Conservation (phyloP, 2,329 filamentous ascomycete species). For the Camillea tinctor region DNA sequence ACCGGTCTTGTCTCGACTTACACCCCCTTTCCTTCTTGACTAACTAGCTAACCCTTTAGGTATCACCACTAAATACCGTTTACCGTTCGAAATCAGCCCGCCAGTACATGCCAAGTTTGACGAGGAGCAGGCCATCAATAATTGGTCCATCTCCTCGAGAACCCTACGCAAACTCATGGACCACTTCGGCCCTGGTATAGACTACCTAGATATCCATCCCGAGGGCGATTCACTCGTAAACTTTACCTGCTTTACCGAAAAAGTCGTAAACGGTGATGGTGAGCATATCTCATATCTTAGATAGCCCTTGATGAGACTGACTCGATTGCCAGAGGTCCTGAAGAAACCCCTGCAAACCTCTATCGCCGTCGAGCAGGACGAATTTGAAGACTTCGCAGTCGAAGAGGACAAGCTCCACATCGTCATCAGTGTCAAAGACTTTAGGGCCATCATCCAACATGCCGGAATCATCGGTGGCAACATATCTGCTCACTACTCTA, state of each 20-base stretch:
- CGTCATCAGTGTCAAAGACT: conserved; percentile 79
- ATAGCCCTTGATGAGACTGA: conserved; percentile 10
- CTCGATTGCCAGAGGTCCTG: conserved; percentile 57
- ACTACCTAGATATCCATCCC: conserved; percentile 76
- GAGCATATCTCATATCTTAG: conserved; percentile 15
- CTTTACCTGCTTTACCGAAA: conserved; percentile 81
- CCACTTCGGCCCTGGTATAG: conserved; percentile 76
- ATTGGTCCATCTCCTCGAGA: conserved; percentile 70
- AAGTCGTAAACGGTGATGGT: conserved; percentile 68
- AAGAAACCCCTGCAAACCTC: conserved; percentile 81
- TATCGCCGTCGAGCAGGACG: conserved; percentile 71
- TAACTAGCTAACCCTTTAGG: conserved; percentile 45
- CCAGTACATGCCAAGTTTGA: conserved; percentile 77
- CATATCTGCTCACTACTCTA: conserved; percentile 67
- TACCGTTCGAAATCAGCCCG: conserved; percentile 73
- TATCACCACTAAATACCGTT: conserved; percentile 72
- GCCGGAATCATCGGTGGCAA: conserved; percentile 67
- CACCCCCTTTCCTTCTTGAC: not conserved
- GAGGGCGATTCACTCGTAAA: conserved; percentile 70
- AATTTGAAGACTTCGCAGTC: conserved; percentile 73
- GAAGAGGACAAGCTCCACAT: conserved; percentile 71
- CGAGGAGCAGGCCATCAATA: conserved; percentile 61
- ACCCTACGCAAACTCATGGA: conserved; percentile 74
- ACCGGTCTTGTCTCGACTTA: conserved; percentile 7
- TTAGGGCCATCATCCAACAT: conserved; percentile 75